phyloP scores from a whole-genome alignment of 805 yeast genomes.

The Myxozyma melibiosi region DNA sequence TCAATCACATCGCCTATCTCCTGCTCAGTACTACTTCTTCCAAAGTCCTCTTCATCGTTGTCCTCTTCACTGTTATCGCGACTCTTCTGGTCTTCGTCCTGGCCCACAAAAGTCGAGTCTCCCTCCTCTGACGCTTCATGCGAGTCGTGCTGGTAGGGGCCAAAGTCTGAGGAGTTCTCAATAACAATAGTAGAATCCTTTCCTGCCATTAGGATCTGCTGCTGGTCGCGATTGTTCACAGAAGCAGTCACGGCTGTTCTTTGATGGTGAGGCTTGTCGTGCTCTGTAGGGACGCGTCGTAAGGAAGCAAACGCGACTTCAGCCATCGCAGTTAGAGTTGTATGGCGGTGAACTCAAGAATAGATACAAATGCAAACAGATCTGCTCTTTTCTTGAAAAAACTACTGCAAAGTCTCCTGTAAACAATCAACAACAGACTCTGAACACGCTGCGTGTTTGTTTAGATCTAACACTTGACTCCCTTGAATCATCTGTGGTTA shows the following conservation, averaged over 20 bases:
- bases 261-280: neutral
- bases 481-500: neutral
- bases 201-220: neutral
- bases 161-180: conserved; percentile 5
- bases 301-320: neutral
- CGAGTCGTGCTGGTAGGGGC: no score
- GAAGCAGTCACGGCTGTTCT: no score
- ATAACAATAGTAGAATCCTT: conserved; percentile 13
- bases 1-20: neutral
- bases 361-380: no score
- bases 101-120: neutral
- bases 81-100: conserved; percentile 3
- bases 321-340: neutral
- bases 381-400: no score
- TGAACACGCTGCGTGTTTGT: no score
- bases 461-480: neutral
- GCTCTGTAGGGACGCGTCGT: conserved; percentile 6
- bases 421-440: no score
- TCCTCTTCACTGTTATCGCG: conserved; percentile 9
- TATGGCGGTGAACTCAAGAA: no score
- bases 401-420: no score
- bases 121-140: conserved; percentile 6
- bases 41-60: conserved; percentile 17
- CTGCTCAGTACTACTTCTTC: conserved; percentile 3
- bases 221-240: no score